Conservation (phyloP, 139 green algal genomes). For the Trebouxia sp. region DNA sequence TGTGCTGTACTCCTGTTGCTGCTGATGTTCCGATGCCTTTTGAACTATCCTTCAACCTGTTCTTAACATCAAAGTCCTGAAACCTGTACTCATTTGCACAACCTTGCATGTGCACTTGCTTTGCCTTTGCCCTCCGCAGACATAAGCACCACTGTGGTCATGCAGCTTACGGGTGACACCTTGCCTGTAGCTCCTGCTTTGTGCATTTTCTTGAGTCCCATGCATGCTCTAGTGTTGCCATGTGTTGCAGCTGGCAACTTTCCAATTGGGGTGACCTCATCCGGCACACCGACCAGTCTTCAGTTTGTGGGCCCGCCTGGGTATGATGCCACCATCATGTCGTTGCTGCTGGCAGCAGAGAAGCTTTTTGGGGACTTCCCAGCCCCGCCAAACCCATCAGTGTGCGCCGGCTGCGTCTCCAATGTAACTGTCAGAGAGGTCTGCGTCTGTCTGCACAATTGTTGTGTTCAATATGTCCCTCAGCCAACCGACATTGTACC, state of each 20-base stretch:
- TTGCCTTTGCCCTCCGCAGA: too few species aligned
- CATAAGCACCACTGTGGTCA: too few species aligned
- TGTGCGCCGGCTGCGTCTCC: slow-evolving; percentile 14
- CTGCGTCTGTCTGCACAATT: neutral
- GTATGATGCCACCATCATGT: neutral
- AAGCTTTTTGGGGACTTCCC: slow-evolving; percentile 14
- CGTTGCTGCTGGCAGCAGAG: neutral
- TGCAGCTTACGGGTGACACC: too few species aligned
- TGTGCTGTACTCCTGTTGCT: too few species aligned
- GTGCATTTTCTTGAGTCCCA: too few species aligned
- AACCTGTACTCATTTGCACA: too few species aligned
- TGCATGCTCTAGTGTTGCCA: neutral
- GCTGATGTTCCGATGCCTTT: too few species aligned
- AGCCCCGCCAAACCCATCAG: neutral
- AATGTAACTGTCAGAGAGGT: neutral
- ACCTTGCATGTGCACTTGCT: too few species aligned
- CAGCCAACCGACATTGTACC: neutral
- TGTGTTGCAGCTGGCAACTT: slow-evolving; percentile 21
- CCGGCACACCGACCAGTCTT: neutral
- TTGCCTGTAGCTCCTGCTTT: too few species aligned
- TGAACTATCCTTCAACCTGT: too few species aligned
- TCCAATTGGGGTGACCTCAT: slow-evolving; percentile 1
- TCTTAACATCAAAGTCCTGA: too few species aligned
- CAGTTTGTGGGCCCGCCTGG: slow-evolving; percentile 1
- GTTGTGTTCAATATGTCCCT: neutral